Evolutionary conservation across 768 basidiomycete genomes (phyloP).

Genomic region (Hygrophorus russula): DNA sequence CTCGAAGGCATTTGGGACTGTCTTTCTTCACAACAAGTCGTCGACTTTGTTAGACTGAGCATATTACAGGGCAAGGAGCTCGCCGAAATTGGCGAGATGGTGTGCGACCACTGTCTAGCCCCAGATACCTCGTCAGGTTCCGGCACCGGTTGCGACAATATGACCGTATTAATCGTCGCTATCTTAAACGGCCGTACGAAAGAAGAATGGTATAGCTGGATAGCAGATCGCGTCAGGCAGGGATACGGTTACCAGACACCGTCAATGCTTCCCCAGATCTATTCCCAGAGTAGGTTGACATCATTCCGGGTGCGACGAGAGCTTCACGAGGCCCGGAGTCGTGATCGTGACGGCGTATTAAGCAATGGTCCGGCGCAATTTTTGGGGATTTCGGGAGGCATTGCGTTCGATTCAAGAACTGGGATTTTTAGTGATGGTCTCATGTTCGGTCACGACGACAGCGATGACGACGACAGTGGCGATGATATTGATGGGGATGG

Average conservation of each 20-base stretch:
- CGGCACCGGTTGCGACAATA: conserved; percentile 98
- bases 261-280: conserved; percentile 61
- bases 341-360: too few species aligned
- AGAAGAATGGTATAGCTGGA: conserved; percentile 89
- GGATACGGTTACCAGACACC: conserved; percentile 75
- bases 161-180: conserved; percentile 91
- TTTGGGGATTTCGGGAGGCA: conserved; percentile 46
- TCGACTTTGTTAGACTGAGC: conserved; percentile 78
- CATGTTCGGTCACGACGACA: conserved; percentile 59
- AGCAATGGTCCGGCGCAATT: conserved; percentile 46
- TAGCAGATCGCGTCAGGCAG: conserved; percentile 69
- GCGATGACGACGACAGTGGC: conserved; percentile 49
- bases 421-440: conserved; percentile 40
- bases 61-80: conserved; percentile 73
- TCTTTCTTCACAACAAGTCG: conserved; percentile 81
- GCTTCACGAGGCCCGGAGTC: conserved; percentile 41
- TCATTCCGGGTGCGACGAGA: conserved; percentile 54
- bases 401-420: conserved; percentile 50
- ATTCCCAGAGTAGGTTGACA: conserved; percentile 49
- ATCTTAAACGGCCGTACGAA: conserved; percentile 79
- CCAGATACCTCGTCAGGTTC: conserved; percentile 84
- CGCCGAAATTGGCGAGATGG: conserved; percentile 74
- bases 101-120: conserved; percentile 90
- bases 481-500: conserved; percentile 29
- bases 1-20: conserved; percentile 97